phyloP scores from a whole-genome alignment of 2,329 filamentous ascomycete species.

The Myriosclerotinia curreyana region DNA sequence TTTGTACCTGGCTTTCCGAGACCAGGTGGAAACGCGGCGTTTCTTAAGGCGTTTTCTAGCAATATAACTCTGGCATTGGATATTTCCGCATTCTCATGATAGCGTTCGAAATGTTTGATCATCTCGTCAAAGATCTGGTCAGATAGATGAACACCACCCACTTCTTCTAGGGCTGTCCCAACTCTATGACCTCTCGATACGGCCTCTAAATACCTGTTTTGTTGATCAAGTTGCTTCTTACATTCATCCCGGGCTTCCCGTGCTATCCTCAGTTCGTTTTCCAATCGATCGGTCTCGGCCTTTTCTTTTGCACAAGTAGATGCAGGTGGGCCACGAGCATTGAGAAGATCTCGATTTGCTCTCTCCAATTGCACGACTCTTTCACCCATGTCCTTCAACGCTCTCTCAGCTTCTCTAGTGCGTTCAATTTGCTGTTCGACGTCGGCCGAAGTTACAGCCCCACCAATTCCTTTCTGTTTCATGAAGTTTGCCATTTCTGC shows the following conservation, averaged over 20 bases:
- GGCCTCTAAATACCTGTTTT: not conserved
- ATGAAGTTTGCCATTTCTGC: not conserved
- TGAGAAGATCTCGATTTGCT: not conserved
- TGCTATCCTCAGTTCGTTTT: not conserved
- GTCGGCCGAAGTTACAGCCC: too few species aligned
- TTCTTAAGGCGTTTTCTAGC: not conserved
- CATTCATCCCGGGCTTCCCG: not conserved
- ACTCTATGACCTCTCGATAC: not conserved
- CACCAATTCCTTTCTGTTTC: too few species aligned
- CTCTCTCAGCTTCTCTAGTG: not conserved
- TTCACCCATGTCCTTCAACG: not conserved
- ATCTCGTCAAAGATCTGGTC: not conserved
- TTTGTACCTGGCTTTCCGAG: not conserved
- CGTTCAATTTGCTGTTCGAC: not conserved
- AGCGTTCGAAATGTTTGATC: slow-evolving; percentile 9
- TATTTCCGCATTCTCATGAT: slow-evolving; percentile 2
- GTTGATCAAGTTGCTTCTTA: not conserved
- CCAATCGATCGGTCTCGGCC: not conserved
- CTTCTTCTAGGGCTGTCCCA: too few species aligned
- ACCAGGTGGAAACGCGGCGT: not conserved
- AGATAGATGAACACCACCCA: not conserved
- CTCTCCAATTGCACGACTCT: not conserved
- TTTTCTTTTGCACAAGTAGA: not conserved
- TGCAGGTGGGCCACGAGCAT: not conserved
- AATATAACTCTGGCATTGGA: not conserved